Percentiles rank a stretch among this genome's conserved stretches.
Conservation (phyloP, 352 stramenopile genomes). For the Phytophthora megakarya region DNA sequence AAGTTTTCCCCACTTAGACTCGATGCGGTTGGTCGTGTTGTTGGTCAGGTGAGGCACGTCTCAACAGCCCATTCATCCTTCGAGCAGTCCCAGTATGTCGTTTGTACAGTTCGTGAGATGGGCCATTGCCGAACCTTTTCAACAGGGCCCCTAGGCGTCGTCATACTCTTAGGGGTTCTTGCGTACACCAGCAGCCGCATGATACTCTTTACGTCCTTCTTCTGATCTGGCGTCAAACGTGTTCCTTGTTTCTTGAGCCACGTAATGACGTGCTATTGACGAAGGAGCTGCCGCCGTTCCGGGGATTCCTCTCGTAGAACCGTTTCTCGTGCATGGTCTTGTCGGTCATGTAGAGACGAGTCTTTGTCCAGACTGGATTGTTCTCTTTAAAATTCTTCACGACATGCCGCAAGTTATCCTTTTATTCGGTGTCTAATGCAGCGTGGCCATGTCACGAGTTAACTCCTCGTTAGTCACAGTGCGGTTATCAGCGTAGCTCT, state of each 20-base stretch:
- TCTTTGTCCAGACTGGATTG: not conserved
- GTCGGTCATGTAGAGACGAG: slow-evolving; percentile 1
- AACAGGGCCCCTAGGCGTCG: too few species aligned
- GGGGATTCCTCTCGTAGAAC: slow-evolving; percentile 1
- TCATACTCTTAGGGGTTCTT: too few species aligned
- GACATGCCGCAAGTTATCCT: not conserved
- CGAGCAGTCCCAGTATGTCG: not conserved
- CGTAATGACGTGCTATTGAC: slow-evolving; percentile 10
- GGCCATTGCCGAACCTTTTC: not conserved
- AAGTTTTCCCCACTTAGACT: not conserved
- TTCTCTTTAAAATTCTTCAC: slow-evolving; percentile 18
- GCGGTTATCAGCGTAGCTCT: not conserved
- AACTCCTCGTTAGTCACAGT: not conserved
- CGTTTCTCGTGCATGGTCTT: slow-evolving; percentile 14
- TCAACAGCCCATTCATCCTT: not conserved
- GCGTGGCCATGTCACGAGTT: not conserved
- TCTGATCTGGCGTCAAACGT: too few species aligned
- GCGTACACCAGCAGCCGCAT: too few species aligned
- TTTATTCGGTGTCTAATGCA: slow-evolving; percentile 10
- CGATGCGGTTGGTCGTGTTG: not conserved
- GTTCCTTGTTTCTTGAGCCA: too few species aligned
- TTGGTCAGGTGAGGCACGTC: not conserved
- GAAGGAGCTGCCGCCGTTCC: slow-evolving; percentile 5
- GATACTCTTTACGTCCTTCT: too few species aligned
- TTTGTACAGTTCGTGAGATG: not conserved